Evolutionary conservation across 352 stramenopile genomes (phyloP).

Genomic region (Phytophthora hibernalis): DNA sequence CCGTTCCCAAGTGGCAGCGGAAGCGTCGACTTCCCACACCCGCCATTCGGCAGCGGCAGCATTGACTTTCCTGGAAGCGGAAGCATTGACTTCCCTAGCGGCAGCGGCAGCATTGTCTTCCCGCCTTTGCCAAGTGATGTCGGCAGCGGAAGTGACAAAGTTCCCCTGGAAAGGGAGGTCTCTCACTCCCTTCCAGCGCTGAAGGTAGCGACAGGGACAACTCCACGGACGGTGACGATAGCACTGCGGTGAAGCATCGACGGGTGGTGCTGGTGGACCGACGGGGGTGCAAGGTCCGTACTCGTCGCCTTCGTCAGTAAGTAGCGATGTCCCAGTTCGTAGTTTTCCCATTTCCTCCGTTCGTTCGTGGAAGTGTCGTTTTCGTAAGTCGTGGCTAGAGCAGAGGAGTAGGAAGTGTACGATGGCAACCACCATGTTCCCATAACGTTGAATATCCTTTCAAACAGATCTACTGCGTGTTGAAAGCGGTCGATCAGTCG

Average conservation of each 20-base stretch:
- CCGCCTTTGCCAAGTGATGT: not conserved
- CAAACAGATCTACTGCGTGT: too few relatives aligned
- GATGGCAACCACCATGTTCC: not conserved
- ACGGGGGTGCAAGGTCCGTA: too few relatives aligned
- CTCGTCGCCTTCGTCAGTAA: too few relatives aligned
- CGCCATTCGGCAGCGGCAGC: not conserved
- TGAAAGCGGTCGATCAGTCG: not conserved
- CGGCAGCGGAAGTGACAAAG: not conserved
- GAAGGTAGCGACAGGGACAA: slow-evolving; percentile 9
- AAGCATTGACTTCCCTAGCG: not conserved
- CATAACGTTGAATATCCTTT: not conserved
- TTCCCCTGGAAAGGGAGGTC: slow-evolving; percentile 5
- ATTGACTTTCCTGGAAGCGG: not conserved
- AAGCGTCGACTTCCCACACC: not conserved
- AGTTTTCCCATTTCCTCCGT: not conserved
- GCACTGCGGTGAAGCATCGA: not conserved
- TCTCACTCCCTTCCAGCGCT: not conserved
- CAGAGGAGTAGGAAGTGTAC: not conserved
- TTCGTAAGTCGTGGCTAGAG: slow-evolving; percentile 6
- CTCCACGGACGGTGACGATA: slow-evolving; percentile 1
- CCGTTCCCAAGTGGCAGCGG: too few relatives aligned
- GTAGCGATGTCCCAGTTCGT: too few relatives aligned
- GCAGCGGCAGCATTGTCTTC: not conserved
- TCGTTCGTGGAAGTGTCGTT: not conserved
- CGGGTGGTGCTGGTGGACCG: too few relatives aligned